Percentiles rank a stretch among this genome's conserved stretches.
phyloP scores from a whole-genome alignment of 2,329 filamentous ascomycete genomes.

The Pseudopyrenochaeta lycopersici region DNA sequence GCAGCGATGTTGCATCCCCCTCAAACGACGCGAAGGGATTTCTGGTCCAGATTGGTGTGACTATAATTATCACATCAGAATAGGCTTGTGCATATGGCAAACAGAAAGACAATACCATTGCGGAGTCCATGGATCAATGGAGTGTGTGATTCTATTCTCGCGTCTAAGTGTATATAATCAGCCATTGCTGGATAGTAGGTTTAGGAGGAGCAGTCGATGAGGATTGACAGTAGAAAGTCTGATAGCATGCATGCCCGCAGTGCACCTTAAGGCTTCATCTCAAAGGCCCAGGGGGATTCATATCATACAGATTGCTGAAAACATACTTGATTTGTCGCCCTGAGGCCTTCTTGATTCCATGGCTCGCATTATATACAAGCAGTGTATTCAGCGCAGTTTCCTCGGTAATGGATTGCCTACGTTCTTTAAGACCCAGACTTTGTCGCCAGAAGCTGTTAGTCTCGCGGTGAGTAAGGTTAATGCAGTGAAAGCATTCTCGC shows the following conservation, averaged over 20 bases:
- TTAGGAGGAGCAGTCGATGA: no score
- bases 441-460: no score
- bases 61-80: neutral
- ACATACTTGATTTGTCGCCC: neutral
- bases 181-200: neutral
- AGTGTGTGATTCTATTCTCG: neutral
- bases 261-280: no score
- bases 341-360: neutral
- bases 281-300: no score
- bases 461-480: neutral
- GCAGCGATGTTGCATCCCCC: neutral
- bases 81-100: neutral
- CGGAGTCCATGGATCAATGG: neutral
- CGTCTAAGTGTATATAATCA: neutral
- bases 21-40: neutral
- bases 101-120: neutral
- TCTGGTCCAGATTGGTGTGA: neutral
- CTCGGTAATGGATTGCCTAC: neutral
- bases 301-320: no score
- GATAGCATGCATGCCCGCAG: no score
- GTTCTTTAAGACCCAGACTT: neutral
- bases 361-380: neutral
- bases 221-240: neutral
- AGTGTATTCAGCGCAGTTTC: neutral
- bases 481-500: neutral